Evolutionary conservation across 208 protist genomes (phyloP), one percentile per base, ranked within the genome.

Genomic region (Leishmania arabica): DNA sequence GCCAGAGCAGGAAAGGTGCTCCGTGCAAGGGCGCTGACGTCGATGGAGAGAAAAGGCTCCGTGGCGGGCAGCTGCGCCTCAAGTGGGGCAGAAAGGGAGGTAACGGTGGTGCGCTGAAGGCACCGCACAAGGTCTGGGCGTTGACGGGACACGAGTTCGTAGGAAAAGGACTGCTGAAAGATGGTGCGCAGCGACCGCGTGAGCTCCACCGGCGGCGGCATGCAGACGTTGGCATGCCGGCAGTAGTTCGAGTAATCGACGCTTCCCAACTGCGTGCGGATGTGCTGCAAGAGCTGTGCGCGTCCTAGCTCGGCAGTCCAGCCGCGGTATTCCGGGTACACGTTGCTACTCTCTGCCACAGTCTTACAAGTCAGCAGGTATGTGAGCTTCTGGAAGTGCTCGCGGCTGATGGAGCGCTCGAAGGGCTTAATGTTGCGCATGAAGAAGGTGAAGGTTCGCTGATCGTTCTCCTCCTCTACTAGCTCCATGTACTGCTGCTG

Each of bases 401-500:
- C 88, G 3, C 80, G 77, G 71, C 86, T 90, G 74, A 97, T 91
- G 40, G 84, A 88, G 51, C 80, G 72, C 72, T 97, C 92, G 49
- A 95, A 85, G 2, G 93, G 91, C 68, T 97, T 97, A 76, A 97
- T 91, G 71, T 78, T 84, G 54, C 90, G 91, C 86, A 96, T 91
- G 45, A 97, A 97, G 78, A 97, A 97, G 27, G 85, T 84, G 81
- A 92, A 95, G 34, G 88, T 85, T 27, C 91, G 86, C 75, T 96
- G 91, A 62, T 88, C 86, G 81, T 93, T 89, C 78, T 96, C 91
- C 62, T 91, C 82, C 66, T 95, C 94, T n/a, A 97, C 86, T 3
- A 95, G 84, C 77, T 97, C 92, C 49, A 97, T 82, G 82, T 95
- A 95, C 80, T 97, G 92, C 77, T 96, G 90, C 78, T 96, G 85